Evolutionary conservation across 2,329 filamentous ascomycete genomes (phyloP).

Genomic region (Hypomyces rosellus): DNA sequence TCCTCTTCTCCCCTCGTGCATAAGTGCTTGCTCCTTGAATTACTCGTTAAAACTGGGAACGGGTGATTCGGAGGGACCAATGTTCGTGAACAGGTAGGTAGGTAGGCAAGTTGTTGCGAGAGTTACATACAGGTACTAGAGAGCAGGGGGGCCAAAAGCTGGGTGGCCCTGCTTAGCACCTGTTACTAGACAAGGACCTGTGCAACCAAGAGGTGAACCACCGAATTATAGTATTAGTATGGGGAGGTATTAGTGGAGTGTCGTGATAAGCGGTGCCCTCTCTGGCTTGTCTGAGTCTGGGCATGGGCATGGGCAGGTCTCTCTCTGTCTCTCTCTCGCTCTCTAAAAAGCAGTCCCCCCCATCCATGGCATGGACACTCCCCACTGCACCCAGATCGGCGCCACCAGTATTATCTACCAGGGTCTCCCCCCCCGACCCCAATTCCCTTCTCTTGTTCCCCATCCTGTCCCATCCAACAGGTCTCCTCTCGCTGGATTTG

Average conservation of each 20-base stretch:
- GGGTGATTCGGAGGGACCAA: no score
- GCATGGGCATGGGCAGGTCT: no score
- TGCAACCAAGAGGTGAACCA: neutral
- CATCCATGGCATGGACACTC: neutral
- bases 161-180: neutral
- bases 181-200: neutral
- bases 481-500: neutral
- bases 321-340: no score
- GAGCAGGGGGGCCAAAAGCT: neutral
- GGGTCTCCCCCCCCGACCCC: constrained; percentile 5
- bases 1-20: no score
- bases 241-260: neutral
- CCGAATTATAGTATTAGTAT: neutral
- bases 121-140: no score
- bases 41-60: no score
- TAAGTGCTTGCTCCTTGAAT: no score
- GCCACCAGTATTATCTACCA: constrained; percentile 7
- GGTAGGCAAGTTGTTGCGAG: no score
- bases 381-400: constrained; percentile 9
- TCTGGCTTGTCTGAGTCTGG: neutral
- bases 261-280: neutral
- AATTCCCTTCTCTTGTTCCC: neutral
- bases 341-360: neutral
- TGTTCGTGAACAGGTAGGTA: no score
- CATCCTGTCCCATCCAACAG: neutral